phyloP scores from a whole-genome alignment of 2,329 filamentous ascomycete species.

The Phialophora chinensis region DNA sequence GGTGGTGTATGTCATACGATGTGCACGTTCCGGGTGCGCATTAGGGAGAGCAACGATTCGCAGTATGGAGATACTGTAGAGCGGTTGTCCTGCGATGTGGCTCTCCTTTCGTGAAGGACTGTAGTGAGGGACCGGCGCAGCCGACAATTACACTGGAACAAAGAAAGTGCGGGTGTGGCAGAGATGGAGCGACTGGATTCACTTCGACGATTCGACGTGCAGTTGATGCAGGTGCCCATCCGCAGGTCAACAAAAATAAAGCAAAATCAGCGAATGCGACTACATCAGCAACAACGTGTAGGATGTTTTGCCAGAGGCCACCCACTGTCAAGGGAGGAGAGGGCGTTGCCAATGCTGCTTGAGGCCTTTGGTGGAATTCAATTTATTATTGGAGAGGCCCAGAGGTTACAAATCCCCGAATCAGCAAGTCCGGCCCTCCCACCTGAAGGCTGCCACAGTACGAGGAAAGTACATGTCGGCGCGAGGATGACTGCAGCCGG shows the following conservation, averaged over 20 bases:
- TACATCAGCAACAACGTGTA: slow-evolving; percentile 16
- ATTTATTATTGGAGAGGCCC: not conserved
- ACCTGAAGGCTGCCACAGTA: not conserved
- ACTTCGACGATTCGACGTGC: not conserved
- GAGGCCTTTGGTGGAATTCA: slow-evolving; percentile 8
- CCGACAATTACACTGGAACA: not conserved
- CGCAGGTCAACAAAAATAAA: slow-evolving; percentile 2
- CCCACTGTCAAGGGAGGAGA: not conserved
- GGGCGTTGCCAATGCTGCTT: slow-evolving; percentile 8
- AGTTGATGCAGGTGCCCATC: slow-evolving; percentile 5
- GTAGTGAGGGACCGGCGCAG: not conserved
- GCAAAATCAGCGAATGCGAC: not conserved
- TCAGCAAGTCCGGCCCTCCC: not conserved
- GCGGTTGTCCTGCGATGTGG: slow-evolving; percentile 1
- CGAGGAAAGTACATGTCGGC: not conserved
- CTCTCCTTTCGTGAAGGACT: not conserved
- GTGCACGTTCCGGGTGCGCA: slow-evolving; percentile 6
- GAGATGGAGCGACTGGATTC: not conserved
- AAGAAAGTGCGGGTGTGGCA: slow-evolving; percentile 4
- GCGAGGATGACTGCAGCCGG: slow-evolving; percentile 12
- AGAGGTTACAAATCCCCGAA: slow-evolving; percentile 6
- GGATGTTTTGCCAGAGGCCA: not conserved
- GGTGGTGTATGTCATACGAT: slow-evolving; percentile 40
- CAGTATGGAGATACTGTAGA: slow-evolving; percentile 13
- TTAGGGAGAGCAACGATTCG: slow-evolving; percentile 8